These are phyloP conservation scores for Lachnellula hyalina DNA, from an alignment of 2,329 filamentous ascomycete genomes.

Conservation along the genomic window DNA sequence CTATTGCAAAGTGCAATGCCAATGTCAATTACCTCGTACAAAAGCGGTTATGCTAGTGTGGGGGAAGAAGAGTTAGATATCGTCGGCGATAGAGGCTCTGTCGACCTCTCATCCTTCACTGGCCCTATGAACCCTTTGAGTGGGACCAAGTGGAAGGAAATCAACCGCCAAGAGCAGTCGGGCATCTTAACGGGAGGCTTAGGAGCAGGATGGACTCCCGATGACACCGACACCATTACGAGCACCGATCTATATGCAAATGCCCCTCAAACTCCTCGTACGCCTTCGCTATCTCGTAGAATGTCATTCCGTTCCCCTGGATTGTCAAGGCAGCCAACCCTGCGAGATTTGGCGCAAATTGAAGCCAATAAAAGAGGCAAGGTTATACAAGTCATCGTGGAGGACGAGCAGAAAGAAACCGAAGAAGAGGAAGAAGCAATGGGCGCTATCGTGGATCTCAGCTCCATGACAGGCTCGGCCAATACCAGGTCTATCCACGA, in stretches of 20 bases:
- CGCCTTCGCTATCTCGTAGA: conserved; percentile 14
- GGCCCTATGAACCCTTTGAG: conserved; percentile 20
- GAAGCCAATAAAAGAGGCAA: conserved; percentile 56
- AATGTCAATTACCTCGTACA: conserved; percentile 18
- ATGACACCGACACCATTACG: conserved; percentile 40
- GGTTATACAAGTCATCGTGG: conserved; percentile 54
- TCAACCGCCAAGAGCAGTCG: conserved; percentile 40
- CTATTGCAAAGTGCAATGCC: conserved; percentile 23
- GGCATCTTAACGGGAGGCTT: conserved; percentile 54
- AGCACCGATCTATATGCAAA: conserved; percentile 45
- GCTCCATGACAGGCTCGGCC: conserved; percentile 21
- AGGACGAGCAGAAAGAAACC: conserved; percentile 26
- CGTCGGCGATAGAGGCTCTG: conserved; percentile 7
- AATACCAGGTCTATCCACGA: conserved; percentile 13
- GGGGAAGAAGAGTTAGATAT: conserved; percentile 19
- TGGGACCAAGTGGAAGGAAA: conserved; percentile 19
- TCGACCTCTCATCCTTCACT: conserved; percentile 27
- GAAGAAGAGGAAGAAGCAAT: conserved; percentile 7
- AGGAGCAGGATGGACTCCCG: conserved; percentile 47
- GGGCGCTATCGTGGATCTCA: conserved; percentile 26
- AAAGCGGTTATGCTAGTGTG: conserved; percentile 17
- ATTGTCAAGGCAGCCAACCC: conserved; percentile 34
- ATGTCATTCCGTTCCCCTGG: conserved; percentile 20
- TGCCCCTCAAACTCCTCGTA: conserved; percentile 10
- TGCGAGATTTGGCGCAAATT: conserved; percentile 48